Evolutionary conservation across 371 early-diverging fungal species (phyloP).

Genomic region (Coemansia sp.): DNA sequence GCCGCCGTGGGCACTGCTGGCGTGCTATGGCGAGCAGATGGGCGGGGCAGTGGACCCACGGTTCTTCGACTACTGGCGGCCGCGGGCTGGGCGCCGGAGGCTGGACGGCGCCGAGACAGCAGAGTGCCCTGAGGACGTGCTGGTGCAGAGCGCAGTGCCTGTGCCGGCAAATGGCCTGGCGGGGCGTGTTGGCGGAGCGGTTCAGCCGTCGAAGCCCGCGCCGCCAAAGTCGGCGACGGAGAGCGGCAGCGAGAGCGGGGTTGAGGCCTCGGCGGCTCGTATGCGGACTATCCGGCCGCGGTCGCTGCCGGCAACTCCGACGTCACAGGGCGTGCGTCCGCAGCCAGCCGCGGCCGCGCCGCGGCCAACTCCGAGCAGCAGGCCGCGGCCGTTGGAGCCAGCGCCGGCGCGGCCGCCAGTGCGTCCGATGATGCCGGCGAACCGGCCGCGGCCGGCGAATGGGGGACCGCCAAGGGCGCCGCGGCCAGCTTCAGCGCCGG

Average conservation of each 20-base stretch:
- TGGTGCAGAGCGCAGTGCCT: not conserved
- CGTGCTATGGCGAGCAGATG: slow-evolving; percentile 29
- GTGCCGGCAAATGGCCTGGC: not conserved
- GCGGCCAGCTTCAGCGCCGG: not conserved
- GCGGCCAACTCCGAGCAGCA: not conserved
- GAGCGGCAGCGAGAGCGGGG: not conserved
- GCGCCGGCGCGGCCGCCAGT: not conserved
- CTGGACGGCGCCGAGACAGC: not conserved
- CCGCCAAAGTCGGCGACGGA: not conserved
- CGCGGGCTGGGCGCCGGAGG: slow-evolving; percentile 3
- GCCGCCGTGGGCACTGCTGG: slow-evolving; percentile 47
- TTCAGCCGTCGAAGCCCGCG: not conserved
- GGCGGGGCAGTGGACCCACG: slow-evolving; percentile 14
- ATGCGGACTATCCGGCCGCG: slow-evolving; percentile 17
- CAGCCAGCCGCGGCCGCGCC: not conserved
- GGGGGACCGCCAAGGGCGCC: not conserved
- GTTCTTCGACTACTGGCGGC: slow-evolving; percentile 37
- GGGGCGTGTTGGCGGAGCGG: not conserved
- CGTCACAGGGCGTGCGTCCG: not conserved
- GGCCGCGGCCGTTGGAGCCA: not conserved
- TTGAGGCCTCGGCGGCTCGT: slow-evolving; percentile 11
- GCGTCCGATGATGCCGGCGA: not conserved
- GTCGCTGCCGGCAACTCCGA: not conserved
- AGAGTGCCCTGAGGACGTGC: not conserved
- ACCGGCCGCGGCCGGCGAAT: too few species aligned